Evolutionary conservation across 2,329 filamentous ascomycete species (phyloP).

Genomic region (Aureobasidium lini): DNA sequence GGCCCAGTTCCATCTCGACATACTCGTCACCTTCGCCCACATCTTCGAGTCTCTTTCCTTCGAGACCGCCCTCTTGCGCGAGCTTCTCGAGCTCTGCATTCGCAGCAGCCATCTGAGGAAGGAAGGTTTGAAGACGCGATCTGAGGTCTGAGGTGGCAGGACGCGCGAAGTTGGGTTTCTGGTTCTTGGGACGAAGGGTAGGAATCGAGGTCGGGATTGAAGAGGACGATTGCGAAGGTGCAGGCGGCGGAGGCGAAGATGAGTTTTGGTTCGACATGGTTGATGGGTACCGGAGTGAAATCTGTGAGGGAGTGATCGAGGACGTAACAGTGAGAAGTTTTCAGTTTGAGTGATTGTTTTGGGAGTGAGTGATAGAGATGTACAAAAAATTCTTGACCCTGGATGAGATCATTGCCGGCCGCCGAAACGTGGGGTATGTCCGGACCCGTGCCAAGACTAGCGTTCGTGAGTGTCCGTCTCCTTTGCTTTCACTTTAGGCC

Average conservation of each 20-base stretch:
- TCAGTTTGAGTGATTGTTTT: neutral
- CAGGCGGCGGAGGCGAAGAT: neutral
- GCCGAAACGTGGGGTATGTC: neutral
- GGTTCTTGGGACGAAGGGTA: constrained; percentile 6
- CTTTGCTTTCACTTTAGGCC: neutral
- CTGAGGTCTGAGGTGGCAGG: constrained; percentile 18
- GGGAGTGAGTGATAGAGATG: neutral
- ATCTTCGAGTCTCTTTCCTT: constrained; percentile 25
- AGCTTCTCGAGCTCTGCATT: constrained; percentile 23
- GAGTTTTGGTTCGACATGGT: constrained; percentile 2
- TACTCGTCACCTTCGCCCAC: constrained; percentile 26
- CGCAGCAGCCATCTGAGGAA: constrained; percentile 26
- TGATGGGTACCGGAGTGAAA: neutral
- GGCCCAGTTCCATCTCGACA: constrained; percentile 30
- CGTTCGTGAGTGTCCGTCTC: neutral
- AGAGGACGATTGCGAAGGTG: neutral
- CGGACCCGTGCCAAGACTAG: neutral
- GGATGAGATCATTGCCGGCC: neutral
- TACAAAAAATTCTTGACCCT: constrained; percentile 4
- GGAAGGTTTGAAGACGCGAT: constrained; percentile 23
- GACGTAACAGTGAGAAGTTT: neutral
- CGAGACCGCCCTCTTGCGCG: constrained; percentile 17
- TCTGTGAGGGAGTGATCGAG: neutral
- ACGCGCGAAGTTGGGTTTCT: neutral
- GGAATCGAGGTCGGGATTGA: neutral